Evolutionary conservation across 139 green algal genomes (phyloP).

Genomic region (Chlamydomonas eustigma): DNA sequence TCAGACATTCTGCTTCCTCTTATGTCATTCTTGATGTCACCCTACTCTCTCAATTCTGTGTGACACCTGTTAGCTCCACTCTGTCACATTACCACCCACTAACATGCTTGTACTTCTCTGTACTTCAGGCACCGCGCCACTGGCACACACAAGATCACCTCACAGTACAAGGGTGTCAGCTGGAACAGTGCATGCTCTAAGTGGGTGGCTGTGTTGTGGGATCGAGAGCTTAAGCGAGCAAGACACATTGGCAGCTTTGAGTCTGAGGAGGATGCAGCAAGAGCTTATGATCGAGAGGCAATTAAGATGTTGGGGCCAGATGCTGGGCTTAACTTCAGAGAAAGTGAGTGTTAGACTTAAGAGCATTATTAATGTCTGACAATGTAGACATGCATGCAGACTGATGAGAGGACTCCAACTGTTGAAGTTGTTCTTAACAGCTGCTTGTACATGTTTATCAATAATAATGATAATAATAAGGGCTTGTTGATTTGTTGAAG

Average conservation of each 20-base stretch:
- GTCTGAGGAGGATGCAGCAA: conserved; percentile 52
- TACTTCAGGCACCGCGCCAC: background rate
- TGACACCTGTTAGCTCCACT: too few relatives aligned
- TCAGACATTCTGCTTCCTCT: too few relatives aligned
- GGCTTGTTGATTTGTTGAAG: too few relatives aligned
- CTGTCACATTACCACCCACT: too few relatives aligned
- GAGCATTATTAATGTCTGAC: background rate
- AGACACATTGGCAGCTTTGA: conserved; percentile 65
- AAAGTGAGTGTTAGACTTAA: conserved; percentile 12
- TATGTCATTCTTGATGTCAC: too few relatives aligned
- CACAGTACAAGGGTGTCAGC: conserved; percentile 52
- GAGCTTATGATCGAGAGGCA: conserved; percentile 58
- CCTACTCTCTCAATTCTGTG: too few relatives aligned
- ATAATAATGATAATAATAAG: too few relatives aligned
- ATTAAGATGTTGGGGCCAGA: conserved; percentile 44
- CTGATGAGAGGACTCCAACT: too few relatives aligned
- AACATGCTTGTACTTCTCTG: too few relatives aligned
- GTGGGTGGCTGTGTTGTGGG: conserved; percentile 58
- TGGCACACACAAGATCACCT: conserved; percentile 21
- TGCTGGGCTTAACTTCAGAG: conserved; percentile 55
- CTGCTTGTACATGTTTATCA: too few relatives aligned
- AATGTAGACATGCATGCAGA: too few relatives aligned
- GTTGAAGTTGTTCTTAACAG: too few relatives aligned
- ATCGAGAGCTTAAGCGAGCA: conserved; percentile 46
- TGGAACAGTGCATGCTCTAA: conserved; percentile 50